Base-by-base conservation (phyloP, 345 rosid species). In the Gossypium sturtianum region DNA sequence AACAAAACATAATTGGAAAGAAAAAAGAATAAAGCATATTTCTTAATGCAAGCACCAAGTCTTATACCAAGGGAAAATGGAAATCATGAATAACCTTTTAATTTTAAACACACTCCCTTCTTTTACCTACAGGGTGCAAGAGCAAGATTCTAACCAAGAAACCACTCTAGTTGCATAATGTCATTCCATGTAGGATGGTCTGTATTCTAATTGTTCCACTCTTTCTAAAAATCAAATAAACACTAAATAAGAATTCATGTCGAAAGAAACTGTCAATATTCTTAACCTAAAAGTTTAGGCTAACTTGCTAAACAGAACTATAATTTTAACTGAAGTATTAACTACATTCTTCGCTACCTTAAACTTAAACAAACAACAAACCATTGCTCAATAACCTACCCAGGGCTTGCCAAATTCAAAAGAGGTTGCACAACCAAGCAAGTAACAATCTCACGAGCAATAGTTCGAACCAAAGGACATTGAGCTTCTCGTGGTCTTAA, bases 371-470 rank as follows among this genome's bases (percentile, higher is more conserved):
- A 70, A 62, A 59, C 52, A 49, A 34, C 12, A 64, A 64, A 78
- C 49, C 25, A 15, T 47, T 3, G 7, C 60, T 71, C 12, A 44
- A 60, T 54, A 77, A 84, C 97, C 86, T 87, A 96, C 98, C 45
- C 85, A 29, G 99, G 97, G 86, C 85, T 88, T 51, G 93, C 97
- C 44, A 96, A 88, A 83, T 83, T 82, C 92, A 93, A 57, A 72
- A 96, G 80, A 76, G 98, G 99, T 84, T 90, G 97, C 83, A 93
- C 25, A 68, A 96, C 93, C 86, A 93, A 83, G 88, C 98, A 93
- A 81, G 99, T 93, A 59, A 96, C 89, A 34, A 96, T 86, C 84
- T 96, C 99, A 80, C 97, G 85, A 82, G 99, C 94, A 73, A 96
- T 88, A 19, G 97, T 83, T 72, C 92, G 89, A 82, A 96, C 97